Evolutionary conservation across 2,329 filamentous ascomycete genomes (phyloP).

Genomic region (Sarocladium brachiariae): DNA sequence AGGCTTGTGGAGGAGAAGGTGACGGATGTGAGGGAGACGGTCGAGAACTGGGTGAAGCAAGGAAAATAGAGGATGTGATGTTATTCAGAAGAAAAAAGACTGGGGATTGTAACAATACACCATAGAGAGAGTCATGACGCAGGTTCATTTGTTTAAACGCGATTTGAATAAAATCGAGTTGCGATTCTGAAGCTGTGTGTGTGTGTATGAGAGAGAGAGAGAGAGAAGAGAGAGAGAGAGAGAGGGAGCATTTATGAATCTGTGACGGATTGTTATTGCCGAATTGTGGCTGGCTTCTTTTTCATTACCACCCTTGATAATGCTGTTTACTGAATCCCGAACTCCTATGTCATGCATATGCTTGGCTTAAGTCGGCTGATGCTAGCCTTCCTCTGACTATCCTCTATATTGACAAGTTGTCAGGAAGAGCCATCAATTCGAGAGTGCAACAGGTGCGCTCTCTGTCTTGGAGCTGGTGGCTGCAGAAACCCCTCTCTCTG

Average conservation of each 20-base stretch:
- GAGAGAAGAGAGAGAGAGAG: no score
- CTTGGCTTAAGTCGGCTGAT: background rate
- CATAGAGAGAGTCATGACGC: constrained; percentile 8
- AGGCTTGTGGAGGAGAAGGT: constrained; percentile 77
- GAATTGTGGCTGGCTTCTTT: background rate
- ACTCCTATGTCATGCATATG: background rate
- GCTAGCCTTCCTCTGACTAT: background rate
- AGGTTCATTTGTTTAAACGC: constrained; percentile 25
- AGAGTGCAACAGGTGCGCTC: constrained; percentile 17
- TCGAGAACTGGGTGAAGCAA: constrained; percentile 90
- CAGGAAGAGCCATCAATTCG: constrained; percentile 10
- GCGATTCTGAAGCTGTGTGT: background rate
- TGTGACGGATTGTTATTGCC: no score
- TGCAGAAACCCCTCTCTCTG: constrained; percentile 22
- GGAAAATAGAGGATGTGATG: constrained; percentile 57
- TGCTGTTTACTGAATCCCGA: background rate
- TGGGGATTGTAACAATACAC: constrained; percentile 24
- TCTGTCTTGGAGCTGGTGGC: constrained; percentile 14
- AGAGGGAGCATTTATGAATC: no score
- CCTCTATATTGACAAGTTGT: background rate
- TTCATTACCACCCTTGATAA: background rate
- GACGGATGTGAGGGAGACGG: constrained; percentile 61
- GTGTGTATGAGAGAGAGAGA: no score
- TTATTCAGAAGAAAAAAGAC: background rate
- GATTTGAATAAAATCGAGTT: background rate